phyloP scores from a whole-genome alignment of 768 basidiomycete genomes.

The Xerocomus brunneocitrinus region DNA sequence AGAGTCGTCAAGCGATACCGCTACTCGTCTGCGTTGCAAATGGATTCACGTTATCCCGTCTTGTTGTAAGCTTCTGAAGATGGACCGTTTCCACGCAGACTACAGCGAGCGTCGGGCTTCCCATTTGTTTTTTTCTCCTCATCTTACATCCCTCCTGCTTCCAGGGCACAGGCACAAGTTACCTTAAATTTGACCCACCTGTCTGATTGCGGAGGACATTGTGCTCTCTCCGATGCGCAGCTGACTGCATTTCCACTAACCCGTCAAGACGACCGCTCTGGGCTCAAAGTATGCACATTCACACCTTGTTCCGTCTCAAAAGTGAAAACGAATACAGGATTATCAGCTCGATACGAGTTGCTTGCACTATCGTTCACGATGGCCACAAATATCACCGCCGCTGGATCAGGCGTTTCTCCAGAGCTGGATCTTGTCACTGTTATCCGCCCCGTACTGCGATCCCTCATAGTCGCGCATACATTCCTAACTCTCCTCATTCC shows the following conservation, averaged over 20 bases:
- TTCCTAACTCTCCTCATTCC: slow-evolving; percentile 23
- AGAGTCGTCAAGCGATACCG: too few species aligned
- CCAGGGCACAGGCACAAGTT: neutral
- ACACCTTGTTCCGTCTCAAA: neutral
- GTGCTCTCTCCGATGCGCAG: neutral
- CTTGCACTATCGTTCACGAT: neutral
- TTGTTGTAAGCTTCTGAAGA: too few species aligned
- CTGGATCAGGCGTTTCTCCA: neutral
- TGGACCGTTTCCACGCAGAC: neutral
- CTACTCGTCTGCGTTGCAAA: too few species aligned
- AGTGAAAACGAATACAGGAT: neutral
- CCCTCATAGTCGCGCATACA: slow-evolving; percentile 22
- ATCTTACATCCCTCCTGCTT: too few species aligned
- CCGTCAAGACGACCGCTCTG: neutral
- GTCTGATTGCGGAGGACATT: neutral
- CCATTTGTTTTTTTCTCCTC: neutral
- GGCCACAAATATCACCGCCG: neutral
- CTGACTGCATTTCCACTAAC: neutral
- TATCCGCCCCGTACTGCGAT: slow-evolving; percentile 1
- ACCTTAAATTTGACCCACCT: neutral
- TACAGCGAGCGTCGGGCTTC: neutral
- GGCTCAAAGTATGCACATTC: neutral
- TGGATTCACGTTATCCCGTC: too few species aligned
- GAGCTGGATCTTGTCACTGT: neutral
- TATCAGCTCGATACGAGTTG: neutral